Conservation (phyloP, 805 yeast genomes). For the Metschnikowia similis region DNA sequence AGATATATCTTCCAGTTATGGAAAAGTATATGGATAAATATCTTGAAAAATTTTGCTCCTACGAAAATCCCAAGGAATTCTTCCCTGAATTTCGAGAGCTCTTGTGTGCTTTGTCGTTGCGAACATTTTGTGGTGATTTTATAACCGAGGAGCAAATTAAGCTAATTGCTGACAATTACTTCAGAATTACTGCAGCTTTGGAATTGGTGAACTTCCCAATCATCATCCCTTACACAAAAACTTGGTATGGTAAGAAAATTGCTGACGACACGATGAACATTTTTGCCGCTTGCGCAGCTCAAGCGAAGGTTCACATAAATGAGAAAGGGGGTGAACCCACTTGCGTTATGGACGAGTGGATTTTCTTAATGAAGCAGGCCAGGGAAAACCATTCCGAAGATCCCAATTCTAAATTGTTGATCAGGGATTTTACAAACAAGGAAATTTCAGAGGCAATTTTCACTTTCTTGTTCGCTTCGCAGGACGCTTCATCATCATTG, state of each 20-base stretch:
- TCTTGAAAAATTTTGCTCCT: constrained; percentile 61
- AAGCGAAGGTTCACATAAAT: constrained; percentile 72
- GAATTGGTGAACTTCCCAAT: constrained; percentile 98
- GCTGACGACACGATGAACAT: constrained; percentile 93
- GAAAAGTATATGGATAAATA: constrained; percentile 83
- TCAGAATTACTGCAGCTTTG: constrained; percentile 87
- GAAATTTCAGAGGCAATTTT: constrained; percentile 96
- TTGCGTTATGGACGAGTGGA: constrained; percentile 96
- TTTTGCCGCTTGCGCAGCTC: constrained; percentile 82
- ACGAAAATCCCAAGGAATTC: constrained; percentile 64
- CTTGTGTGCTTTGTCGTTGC: constrained; percentile 88
- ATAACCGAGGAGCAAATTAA: constrained; percentile 89
- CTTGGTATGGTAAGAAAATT: constrained; percentile 95
- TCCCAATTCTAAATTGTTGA: constrained; percentile 52
- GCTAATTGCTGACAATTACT: constrained; percentile 87
- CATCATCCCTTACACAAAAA: constrained; percentile 90
- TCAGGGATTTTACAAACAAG: constrained; percentile 81
- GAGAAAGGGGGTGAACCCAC: constrained; percentile 71
- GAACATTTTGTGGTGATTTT: constrained; percentile 94
- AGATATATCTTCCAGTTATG: constrained; percentile 77
- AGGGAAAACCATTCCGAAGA: constrained; percentile 46
- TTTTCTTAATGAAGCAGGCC: constrained; percentile 76
- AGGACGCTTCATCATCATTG: constrained; percentile 95
- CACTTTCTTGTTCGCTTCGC: constrained; percentile 95
- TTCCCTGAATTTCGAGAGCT: constrained; percentile 95